These are phyloP conservation scores for Tricholoma hemisulphureum DNA, from an alignment of 768 basidiomycete genomes.

Conservation along the genomic window DNA sequence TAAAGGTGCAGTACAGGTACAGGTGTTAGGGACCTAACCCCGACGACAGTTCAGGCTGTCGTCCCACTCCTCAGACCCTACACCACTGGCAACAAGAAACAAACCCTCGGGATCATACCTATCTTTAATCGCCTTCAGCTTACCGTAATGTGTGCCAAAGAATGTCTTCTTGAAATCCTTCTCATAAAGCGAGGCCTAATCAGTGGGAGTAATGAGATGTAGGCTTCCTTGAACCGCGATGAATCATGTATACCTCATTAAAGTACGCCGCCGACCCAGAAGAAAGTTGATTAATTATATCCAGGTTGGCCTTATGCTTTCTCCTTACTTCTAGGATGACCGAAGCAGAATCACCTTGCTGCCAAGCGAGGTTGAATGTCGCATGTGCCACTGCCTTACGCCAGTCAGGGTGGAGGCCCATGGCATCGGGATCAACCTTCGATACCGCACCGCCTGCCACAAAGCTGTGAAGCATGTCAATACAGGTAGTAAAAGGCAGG, in stretches of 20 bases:
- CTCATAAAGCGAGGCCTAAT: constrained; percentile 44
- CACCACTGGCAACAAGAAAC: constrained; percentile 46
- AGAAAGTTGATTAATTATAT: constrained; percentile 25
- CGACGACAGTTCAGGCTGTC: constrained; percentile 22
- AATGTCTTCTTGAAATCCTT: constrained; percentile 40
- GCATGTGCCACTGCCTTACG: constrained; percentile 38
- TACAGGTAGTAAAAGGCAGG: background rate
- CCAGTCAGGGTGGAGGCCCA: constrained; percentile 50
- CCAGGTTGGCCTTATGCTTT: constrained; percentile 18
- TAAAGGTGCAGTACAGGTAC: too few species aligned
- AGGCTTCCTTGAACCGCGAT: too few species aligned
- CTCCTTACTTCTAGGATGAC: constrained; percentile 18
- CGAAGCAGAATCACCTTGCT: constrained; percentile 24
- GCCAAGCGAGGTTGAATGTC: constrained; percentile 22
- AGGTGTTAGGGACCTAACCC: too few species aligned
- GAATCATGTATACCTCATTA: constrained; percentile 43
- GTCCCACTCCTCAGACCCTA: constrained; percentile 54
- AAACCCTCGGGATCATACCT: constrained; percentile 44
- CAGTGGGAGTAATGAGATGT: too few species aligned
- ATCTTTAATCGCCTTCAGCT: constrained; percentile 40
- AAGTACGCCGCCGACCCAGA: constrained; percentile 44
- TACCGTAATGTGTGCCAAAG: constrained; percentile 44
- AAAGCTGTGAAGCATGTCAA: constrained; percentile 24
- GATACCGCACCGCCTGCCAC: constrained; percentile 46
- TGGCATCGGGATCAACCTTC: constrained; percentile 33